Conservation (phyloP, 257 asterid genomes). For the Solanum piurae region DNA sequence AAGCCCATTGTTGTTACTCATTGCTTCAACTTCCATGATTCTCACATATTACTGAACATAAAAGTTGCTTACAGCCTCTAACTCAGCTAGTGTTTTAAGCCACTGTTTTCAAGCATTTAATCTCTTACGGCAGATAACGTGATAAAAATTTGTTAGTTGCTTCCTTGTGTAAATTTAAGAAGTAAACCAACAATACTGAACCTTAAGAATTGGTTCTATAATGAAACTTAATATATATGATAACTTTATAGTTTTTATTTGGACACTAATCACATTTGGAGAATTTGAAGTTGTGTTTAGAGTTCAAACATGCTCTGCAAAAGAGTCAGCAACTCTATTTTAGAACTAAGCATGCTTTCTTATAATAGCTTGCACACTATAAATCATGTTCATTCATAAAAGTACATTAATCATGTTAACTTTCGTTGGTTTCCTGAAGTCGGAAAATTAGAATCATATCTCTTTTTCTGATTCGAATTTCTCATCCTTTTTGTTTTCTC, state of each 20-base stretch:
- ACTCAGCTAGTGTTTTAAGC: neutral
- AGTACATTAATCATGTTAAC: neutral
- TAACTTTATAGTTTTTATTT: neutral
- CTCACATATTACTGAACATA: neutral
- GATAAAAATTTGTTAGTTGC: neutral
- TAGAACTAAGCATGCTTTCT: neutral
- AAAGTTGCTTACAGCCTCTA: neutral
- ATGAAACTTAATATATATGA: neutral
- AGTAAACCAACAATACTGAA: neutral
- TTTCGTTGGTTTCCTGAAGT: neutral
- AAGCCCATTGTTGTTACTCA: neutral
- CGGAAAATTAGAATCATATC: neutral
- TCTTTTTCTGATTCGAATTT: neutral
- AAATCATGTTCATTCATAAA: neutral
- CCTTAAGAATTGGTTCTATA: neutral
- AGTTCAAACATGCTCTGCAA: neutral
- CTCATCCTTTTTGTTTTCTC: neutral
- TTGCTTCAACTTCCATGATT: neutral
- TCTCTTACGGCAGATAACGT: neutral
- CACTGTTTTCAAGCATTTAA: neutral
- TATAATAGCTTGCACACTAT: neutral
- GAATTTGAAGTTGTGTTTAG: neutral
- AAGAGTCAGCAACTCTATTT: neutral
- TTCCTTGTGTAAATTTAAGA: neutral
- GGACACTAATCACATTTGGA: neutral